Base-by-base conservation (phyloP, 331 rosid species). In the Telfairia occidentalis region DNA sequence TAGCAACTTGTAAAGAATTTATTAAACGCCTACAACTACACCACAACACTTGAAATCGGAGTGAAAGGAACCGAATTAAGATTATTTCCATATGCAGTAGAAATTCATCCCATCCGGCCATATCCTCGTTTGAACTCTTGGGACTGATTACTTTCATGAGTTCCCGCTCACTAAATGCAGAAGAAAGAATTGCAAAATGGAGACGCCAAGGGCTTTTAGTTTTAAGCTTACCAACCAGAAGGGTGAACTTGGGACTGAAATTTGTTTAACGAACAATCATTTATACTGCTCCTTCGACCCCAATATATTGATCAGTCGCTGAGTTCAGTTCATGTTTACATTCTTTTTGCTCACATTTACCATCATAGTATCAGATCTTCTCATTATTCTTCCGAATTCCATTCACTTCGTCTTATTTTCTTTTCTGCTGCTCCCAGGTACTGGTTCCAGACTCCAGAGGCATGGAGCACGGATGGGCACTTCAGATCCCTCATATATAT, bases 371-470 rank as follows among this genome's bases (percentile, higher is more conserved):
- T 34, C 28, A 34, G 5, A 34, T 67, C 50, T 37, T 38, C 0
- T 15, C 49, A 1, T 37, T 40, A 42, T 67, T 67, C 21, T 2
- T 1, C 13, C 6, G 24, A 69, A 12, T 43, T 43, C 13, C 0
- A 0, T 24, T 43, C 37, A 43, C 7, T 43, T 70, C 28, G 58
- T 72, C 46, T 77, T 45, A 24, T 24, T 48, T 29, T 45, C 57
- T 58, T 43, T 26, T 74, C 59, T 78, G 58, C 54, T 15, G 46
- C 45, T 7, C 76, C 40, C 83, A 94, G 98, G 73, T 94, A 94
- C 82, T 90, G 92, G 89, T 94, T 94, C 84, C 98, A 94, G 84
- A 91, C 96, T 34, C 98, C 98, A 2, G 98, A 91, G 86, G 98
- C 84, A 55, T 95, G 96, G 89, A 84, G 97, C 24, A 82, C 82